Evolutionary conservation across 345 rosid genomes (phyloP), one percentile per base, ranked within the genome.

Genomic region (Aquilaria malaccensis): DNA sequence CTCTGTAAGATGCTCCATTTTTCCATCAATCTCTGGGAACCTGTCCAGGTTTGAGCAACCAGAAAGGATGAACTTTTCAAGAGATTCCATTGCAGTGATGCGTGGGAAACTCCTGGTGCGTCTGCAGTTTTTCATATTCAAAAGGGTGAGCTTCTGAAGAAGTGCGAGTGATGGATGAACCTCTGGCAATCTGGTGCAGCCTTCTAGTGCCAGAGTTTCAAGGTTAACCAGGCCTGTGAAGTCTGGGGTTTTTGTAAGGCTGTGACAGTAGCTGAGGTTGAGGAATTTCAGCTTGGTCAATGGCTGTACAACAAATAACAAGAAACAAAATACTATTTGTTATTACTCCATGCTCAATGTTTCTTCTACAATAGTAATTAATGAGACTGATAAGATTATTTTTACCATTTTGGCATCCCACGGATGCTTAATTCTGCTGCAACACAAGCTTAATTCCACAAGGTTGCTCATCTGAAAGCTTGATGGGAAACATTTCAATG

Each of bases 21-120:
- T 11, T 13, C 65, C 69, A 7, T 64, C 47, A 43, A 59, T 56
- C 33, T 64, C 66, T 30, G 76, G 83, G 49, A 76, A 72, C 70
- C 50, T 65, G 47, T 60, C 70, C 33, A 79, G 73, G 50, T 54
- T 37, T 43, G 49, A 71, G 66, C 80, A 76, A 12, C 57, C 63
- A 2, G 6, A n/a, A 48, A 79, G 48, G 33, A 13, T 11, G 13
- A 79, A 52, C 15, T 4, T 9, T 50, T 37, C 32, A 11, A 74
- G 76, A 54, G 72, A 63, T 58, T 68, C 51, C 73, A 74, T 63
- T 30, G 67, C 45, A 45, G 47, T 54, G 43, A 77, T 62, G 58
- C 75, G 60, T 30, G 80, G 62, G 59, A 77, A 56, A 4, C 53
- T 11, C 62, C 60, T 70, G 63, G 72, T 69, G 2, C 68, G 67